Conservation (phyloP, 169 alveolate species). For the Perkinsus chesapeaki region DNA sequence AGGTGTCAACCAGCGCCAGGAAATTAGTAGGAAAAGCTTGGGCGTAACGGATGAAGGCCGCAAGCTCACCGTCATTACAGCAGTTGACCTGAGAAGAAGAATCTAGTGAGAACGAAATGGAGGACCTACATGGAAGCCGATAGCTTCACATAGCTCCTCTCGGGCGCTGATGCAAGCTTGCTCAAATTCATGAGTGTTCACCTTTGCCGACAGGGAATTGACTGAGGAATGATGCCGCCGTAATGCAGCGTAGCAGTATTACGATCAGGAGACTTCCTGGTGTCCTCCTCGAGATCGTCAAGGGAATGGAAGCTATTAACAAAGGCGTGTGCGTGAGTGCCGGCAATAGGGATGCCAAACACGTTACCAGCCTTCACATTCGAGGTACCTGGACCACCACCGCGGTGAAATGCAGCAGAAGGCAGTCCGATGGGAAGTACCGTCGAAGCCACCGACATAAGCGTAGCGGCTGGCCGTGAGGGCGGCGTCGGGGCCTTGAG, state of each 20-base stretch:
- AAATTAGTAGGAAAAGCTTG: slow-evolving; percentile 56
- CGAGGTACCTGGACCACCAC: slow-evolving; percentile 68
- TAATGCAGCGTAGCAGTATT: background rate
- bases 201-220: background rate
- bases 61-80: slow-evolving; percentile 58
- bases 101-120: slow-evolving; percentile 25
- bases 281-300: background rate
- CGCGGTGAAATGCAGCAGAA: slow-evolving; percentile 1
- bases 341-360: slow-evolving; percentile 42
- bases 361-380: slow-evolving; percentile 51
- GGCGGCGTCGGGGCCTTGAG: slow-evolving; percentile 86
- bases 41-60: slow-evolving; percentile 70
- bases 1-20: slow-evolving; percentile 65
- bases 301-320: slow-evolving; percentile 37
- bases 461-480: slow-evolving; percentile 72
- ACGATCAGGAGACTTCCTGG: slow-evolving; percentile 22
- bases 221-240: background rate
- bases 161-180: slow-evolving; percentile 11
- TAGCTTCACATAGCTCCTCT: slow-evolving; percentile 25
- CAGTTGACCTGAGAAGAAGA: background rate
- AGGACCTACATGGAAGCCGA: slow-evolving; percentile 35
- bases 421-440: background rate
- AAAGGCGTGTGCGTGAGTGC: slow-evolving; percentile 78
- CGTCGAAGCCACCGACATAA: slow-evolving; percentile 38
- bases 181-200: background rate